These are phyloP conservation scores for Chloranthus sessilifolius DNA, from an alignment of 164 flowering plant genomes.

Conservation along the genomic window DNA sequence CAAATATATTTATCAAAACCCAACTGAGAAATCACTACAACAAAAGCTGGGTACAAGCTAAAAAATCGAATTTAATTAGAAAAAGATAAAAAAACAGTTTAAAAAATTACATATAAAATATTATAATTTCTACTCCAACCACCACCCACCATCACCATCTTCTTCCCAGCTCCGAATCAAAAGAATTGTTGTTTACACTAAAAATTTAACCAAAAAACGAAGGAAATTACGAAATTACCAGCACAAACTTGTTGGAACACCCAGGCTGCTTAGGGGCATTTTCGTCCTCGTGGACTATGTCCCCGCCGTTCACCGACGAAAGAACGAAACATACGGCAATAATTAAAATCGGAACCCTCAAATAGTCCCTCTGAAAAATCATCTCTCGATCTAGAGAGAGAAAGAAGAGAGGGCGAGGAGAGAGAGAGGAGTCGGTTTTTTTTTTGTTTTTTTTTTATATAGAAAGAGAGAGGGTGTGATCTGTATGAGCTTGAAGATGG, in stretches of 20 bases:
- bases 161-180: background rate
- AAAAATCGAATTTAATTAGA: background rate
- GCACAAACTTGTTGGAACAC: constrained; percentile 77
- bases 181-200: background rate
- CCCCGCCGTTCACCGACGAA: constrained; percentile 47
- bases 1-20: no score
- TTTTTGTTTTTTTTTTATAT: no score
- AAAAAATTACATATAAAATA: no score
- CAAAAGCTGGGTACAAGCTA: constrained; percentile 11
- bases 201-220: background rate
- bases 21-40: constrained; percentile 18
- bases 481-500: no score
- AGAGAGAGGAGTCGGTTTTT: no score
- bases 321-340: constrained; percentile 7
- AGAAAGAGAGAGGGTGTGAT: no score
- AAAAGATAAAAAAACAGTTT: background rate
- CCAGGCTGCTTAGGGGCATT: constrained; percentile 85
- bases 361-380: no score
- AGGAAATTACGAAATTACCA: constrained; percentile 38
- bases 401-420: no score
- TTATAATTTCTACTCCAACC: background rate
- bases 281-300: constrained; percentile 77
- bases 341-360: no score
- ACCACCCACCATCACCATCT: background rate
- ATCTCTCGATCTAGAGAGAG: no score